Base-by-base conservation (phyloP, 495 filamentous ascomycete species). In the Staphylotrichum tortipilum region DNA sequence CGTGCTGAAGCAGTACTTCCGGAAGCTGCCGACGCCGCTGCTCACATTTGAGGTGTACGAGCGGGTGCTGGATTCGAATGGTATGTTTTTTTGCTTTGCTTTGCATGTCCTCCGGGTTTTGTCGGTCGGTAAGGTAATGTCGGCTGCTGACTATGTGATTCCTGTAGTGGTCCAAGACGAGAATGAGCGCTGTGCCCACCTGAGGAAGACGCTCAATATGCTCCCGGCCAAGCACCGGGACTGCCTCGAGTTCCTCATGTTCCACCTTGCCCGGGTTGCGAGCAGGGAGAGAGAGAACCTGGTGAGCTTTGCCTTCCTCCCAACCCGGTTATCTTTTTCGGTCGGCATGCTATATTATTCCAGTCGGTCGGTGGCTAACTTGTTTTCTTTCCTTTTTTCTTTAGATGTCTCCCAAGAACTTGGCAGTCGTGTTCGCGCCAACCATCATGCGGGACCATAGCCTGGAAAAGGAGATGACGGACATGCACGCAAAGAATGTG, bases 361-460 rank as follows among this genome's bases (percentile, higher is more conserved):
- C n/a, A n/a, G n/a, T n/a, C n/a, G n/a, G n/a, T n/a, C n/a, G n/a
- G n/a, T n/a, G n/a, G n/a, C n/a, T n/a, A n/a, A n/a, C n/a, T n/a
- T n/a, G n/a, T n/a, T n/a, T n/a, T n/a, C n/a, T n/a, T n/a, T n/a
- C n/a, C n/a, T 29, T 9, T 14, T 7, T 22, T 3, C 18, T 22
- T 2, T 41, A 76, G 66, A 99, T 99, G 94, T 92, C 86, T 17
- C 85, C 91, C 30, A 82, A 86, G 62, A 99, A 99, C 57, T 72
- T 97, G 31, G 88, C 94, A 5, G 94, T 99, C 49, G 94, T 99
- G 23, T 99, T 99, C 59, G 94, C 94, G 22, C 94, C 94, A 21
- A 99, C 94, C 7, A 89, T 99, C 52, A 92, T 99, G 85, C 77
- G 92, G 44, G 88, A 94, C 21, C 73, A 81, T 61, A 88, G 81